A percentile compares a stretch with the other conserved stretches of the same genome.
Evolutionary conservation across 2,329 filamentous ascomycete genomes (phyloP).

Genomic region (Penicillium decumbens): DNA sequence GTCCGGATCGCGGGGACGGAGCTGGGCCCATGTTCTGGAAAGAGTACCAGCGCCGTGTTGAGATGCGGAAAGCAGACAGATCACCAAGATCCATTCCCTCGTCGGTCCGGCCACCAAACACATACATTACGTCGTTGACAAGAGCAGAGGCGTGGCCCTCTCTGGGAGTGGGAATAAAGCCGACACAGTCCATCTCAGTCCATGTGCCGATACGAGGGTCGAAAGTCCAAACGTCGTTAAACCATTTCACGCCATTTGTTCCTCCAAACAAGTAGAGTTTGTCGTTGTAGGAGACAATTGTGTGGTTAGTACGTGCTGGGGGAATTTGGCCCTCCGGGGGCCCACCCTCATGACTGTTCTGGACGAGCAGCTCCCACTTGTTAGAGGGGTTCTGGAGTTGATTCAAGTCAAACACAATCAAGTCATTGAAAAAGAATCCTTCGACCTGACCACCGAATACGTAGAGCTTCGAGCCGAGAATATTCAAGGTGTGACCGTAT

Average conservation of each 20-base stretch:
- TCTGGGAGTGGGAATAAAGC: constrained; percentile 88
- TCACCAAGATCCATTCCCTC: constrained; percentile 90
- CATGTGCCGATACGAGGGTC: constrained; percentile 78
- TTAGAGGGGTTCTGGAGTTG: constrained; percentile 86
- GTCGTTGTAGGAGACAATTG: constrained; percentile 85
- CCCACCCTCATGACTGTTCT: constrained; percentile 59
- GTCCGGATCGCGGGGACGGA: constrained; percentile 85
- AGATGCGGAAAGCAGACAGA: constrained; percentile 77
- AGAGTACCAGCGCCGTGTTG: constrained; percentile 91
- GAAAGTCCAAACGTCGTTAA: constrained; percentile 98
- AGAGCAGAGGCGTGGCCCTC: constrained; percentile 92
- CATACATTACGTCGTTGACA: constrained; percentile 98
- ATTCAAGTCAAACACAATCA: constrained; percentile 92
- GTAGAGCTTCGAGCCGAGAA: constrained; percentile 92
- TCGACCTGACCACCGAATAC: constrained; percentile 98
- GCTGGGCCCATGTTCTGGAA: constrained; percentile 99
- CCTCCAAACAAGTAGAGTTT: constrained; percentile 96
- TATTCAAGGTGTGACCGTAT: constrained; percentile 95
- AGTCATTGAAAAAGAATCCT: constrained; percentile 95
- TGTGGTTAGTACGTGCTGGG: constrained; percentile 89
- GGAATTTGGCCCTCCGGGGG: constrained; percentile 64
- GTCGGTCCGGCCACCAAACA: constrained; percentile 93
- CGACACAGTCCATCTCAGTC: constrained; percentile 89
- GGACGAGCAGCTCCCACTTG: constrained; percentile 88
- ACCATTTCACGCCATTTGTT: constrained; percentile 94